Evolutionary conservation across 2,329 filamentous ascomycete genomes (phyloP), one percentile per base, ranked within the genome.

Genomic region (Hirsutella rhossiliensis): DNA sequence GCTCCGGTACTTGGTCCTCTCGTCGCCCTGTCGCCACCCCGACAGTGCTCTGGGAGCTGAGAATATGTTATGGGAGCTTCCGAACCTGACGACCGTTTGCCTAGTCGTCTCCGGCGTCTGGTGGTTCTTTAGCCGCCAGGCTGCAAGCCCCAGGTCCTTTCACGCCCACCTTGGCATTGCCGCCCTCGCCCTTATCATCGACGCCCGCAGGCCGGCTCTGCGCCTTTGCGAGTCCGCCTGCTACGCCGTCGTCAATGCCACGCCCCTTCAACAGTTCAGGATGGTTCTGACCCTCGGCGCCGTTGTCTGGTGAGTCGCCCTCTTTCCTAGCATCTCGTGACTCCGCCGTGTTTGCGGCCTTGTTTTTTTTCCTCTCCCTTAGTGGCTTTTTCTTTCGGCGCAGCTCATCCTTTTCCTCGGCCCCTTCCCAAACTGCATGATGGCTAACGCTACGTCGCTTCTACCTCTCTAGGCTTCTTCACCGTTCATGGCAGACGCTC

Each of bases 401-500:
- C 31, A 5, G 12, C 31, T 17, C 5, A 34, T 31, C 29, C 8
- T 31, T 31, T 13, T 8, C 29, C 5, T 11, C 32, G 5, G 32
- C 17, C n/a, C 4, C 18, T 37, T 18, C 17, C 5, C 9, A 5
- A 27, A 2, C 23, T 27, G 23, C 23, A 27, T 6, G 23, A 9
- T 27, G 9, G 34, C 15, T 37, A 18, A n/a, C 17, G 7, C n/a
- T 37, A 11, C 18, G 18, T 19, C 9, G 4, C 4, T 37, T 18
- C 6, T 17, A 4, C 18, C 34, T 18, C 34, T 5, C n/a, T 17
- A 92, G 87, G 87, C 75, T 95, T 48, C 72, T 88, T 47, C 84
- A 86, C 61, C 82, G 92, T 59, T 86, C 87, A 48, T 87, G 84
- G 68, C 85, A 89, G 60, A 92, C 94, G 32, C 73, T 96, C 43